A percentile compares a stretch with the other conserved stretches of the same genome.
These are phyloP conservation scores for Ophiostoma ulmi DNA, from an alignment of 2,329 filamentous ascomycete genomes.

Conservation along the genomic window DNA sequence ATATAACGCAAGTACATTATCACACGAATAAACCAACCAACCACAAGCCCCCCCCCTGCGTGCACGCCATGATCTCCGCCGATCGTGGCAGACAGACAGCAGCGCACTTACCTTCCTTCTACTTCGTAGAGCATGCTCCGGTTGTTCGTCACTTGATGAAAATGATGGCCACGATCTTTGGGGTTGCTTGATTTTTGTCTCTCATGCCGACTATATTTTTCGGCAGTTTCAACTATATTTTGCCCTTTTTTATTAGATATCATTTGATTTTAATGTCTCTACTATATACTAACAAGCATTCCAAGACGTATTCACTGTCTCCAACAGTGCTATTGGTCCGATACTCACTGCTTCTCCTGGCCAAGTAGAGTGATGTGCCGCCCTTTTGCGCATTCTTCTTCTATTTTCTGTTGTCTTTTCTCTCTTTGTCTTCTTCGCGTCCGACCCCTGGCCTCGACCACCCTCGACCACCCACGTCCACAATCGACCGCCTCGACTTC, in stretches of 20 bases:
- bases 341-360: not conserved
- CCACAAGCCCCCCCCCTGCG: not conserved
- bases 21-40: not conserved
- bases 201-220: not conserved
- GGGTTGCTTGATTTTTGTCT: not conserved
- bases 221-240: not conserved
- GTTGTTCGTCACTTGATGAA: not conserved
- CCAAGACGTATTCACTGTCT: not conserved
- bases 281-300: not conserved
- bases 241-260: not conserved
- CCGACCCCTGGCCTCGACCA: not conserved
- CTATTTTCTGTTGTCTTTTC: not conserved
- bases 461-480: not conserved
- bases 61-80: constrained; percentile 5
- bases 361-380: not conserved
- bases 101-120: not conserved
- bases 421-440: not conserved
- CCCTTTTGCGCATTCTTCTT: not conserved
- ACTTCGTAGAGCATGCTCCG: not conserved
- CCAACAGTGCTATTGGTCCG: not conserved
- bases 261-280: not conserved
- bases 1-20: not conserved
- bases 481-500: not conserved
- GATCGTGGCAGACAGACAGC: not conserved
- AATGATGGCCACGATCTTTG: not conserved